phyloP scores from a whole-genome alignment of 352 stramenopile species.

The Phytophthora tentaculata region DNA sequence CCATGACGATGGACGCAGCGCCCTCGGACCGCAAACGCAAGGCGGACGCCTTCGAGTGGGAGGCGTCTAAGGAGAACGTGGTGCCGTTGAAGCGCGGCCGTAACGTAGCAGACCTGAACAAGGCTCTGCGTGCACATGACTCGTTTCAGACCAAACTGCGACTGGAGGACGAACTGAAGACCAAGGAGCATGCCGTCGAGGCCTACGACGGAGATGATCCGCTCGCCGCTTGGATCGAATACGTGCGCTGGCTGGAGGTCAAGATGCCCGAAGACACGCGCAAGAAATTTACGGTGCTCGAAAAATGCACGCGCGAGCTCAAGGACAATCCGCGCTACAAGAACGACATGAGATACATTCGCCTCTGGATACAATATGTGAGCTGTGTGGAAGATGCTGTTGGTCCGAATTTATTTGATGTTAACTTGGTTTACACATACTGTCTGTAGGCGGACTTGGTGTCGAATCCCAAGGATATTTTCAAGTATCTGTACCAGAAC shows the following conservation, averaged over 20 bases:
- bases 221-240: constrained; percentile 70
- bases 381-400: constrained; percentile 18
- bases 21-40: constrained; percentile 40
- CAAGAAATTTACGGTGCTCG: constrained; percentile 78
- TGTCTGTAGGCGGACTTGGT: constrained; percentile 78
- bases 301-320: constrained; percentile 76
- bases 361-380: constrained; percentile 90
- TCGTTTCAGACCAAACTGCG: constrained; percentile 68
- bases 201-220: constrained; percentile 71
- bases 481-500: constrained; percentile 90
- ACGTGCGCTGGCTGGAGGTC: constrained; percentile 81
- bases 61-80: constrained; percentile 90
- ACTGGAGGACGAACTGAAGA: constrained; percentile 60
- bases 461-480: constrained; percentile 89
- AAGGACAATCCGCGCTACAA: constrained; percentile 70
- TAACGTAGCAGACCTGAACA: constrained; percentile 83
- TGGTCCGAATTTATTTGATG: not conserved
- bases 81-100: constrained; percentile 82
- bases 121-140: constrained; percentile 63
- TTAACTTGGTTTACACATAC: constrained; percentile 8
- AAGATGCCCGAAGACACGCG: constrained; percentile 86
- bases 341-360: constrained; percentile 84
- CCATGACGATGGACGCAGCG: constrained; percentile 25
- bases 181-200: constrained; percentile 53
- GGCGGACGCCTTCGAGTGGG: constrained; percentile 75